Conservation (phyloP, 345 rosid species). For the Melaleuca alternifolia region DNA sequence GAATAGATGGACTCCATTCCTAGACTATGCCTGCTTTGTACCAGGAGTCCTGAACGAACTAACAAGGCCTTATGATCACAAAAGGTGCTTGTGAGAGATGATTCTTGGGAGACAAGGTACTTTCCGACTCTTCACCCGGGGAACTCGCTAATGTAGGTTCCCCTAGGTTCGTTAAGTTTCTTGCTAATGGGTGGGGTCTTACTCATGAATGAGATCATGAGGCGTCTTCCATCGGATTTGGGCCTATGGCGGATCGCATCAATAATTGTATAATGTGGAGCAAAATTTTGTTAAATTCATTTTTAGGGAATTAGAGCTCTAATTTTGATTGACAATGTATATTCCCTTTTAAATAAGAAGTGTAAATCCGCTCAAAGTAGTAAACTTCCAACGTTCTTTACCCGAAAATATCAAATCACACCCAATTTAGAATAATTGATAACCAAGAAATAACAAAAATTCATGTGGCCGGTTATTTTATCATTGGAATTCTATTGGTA, state of each 20-base stretch:
- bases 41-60: not conserved
- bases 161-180: too few species aligned
- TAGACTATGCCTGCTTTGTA: not conserved
- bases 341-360: too few species aligned
- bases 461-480: not conserved
- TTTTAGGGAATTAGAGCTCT: too few species aligned
- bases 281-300: not conserved
- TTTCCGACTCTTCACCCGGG: not conserved
- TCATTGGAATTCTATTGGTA: not conserved
- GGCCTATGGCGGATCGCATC: not conserved
- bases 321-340: too few species aligned
- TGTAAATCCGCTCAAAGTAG: too few species aligned
- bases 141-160: not conserved
- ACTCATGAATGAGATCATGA: not conserved
- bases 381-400: too few species aligned
- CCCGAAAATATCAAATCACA: too few species aligned
- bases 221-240: not conserved
- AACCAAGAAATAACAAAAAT: not conserved
- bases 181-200: fast-evolving
- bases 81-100: not conserved
- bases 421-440: not conserved
- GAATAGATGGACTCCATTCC: not conserved
- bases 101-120: not conserved
- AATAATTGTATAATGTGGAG: not conserved
- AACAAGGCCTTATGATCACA: not conserved